Conservation (phyloP, 2,329 filamentous ascomycete species). For the Diplodia intermedia region DNA sequence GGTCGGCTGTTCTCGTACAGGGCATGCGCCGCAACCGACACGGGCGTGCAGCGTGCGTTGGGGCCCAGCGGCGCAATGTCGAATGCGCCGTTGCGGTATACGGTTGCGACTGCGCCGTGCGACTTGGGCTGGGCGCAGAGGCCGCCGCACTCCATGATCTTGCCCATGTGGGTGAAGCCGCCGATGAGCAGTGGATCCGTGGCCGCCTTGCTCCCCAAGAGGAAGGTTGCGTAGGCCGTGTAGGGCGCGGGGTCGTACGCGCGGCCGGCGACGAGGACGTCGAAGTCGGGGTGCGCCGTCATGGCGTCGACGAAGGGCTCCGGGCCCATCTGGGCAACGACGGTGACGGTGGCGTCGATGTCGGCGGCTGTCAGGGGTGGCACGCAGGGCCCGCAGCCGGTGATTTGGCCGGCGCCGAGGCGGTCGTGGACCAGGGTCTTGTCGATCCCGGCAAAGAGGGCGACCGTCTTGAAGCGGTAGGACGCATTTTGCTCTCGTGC, state of each 20-base stretch:
- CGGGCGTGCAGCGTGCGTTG: constrained; percentile 35
- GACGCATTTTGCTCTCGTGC: background rate
- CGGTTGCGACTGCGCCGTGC: constrained; percentile 50
- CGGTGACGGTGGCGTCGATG: constrained; percentile 47
- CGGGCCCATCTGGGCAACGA: constrained; percentile 57
- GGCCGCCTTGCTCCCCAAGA: background rate
- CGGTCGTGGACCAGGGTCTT: background rate
- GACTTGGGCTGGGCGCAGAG: constrained; percentile 58
- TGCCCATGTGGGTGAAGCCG: constrained; percentile 57
- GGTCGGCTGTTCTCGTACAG: background rate
- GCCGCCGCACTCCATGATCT: constrained; percentile 62
- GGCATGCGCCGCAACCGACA: background rate
- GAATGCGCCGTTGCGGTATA: constrained; percentile 55
- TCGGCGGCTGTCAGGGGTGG: constrained; percentile 39
- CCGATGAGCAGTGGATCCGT: background rate
- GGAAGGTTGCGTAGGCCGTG: constrained; percentile 37
- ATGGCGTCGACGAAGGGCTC: constrained; percentile 56
- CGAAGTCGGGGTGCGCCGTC: constrained; percentile 51
- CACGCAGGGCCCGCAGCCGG: constrained; percentile 1
- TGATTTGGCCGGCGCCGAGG: background rate
- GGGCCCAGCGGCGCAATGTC: constrained; percentile 55
- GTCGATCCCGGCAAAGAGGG: background rate
- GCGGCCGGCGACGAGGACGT: constrained; percentile 58
- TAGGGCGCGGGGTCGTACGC: constrained; percentile 41
- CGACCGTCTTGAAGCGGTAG: constrained; percentile 6